Evolutionary conservation across 371 early-diverging fungal species (phyloP).

Genomic region (Sporodiniella umbellata): DNA sequence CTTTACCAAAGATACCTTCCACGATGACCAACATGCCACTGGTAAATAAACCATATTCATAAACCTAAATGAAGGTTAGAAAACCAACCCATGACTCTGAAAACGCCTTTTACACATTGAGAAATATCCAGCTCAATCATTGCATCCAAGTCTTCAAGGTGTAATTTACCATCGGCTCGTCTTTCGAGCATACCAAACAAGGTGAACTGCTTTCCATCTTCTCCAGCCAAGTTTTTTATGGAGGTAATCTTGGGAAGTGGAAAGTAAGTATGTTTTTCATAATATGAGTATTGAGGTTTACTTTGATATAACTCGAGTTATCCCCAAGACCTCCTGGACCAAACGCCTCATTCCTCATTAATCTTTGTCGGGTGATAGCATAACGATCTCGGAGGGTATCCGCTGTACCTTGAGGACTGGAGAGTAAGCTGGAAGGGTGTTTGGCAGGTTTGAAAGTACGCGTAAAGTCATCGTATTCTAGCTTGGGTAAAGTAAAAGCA

Average conservation of each 20-base stretch:
- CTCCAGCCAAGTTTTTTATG: slow-evolving; percentile 79
- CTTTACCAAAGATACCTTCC: slow-evolving; percentile 72
- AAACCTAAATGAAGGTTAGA: slow-evolving; percentile 25
- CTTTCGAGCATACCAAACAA: slow-evolving; percentile 89
- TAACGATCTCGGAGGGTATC: slow-evolving; percentile 72
- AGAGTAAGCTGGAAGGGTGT: slow-evolving; percentile 42
- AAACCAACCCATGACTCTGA: background rate
- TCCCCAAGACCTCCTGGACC: slow-evolving; percentile 41
- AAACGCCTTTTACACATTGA: slow-evolving; percentile 29
- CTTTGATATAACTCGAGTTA: slow-evolving; percentile 18
- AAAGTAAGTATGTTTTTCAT: too few species aligned
- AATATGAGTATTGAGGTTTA: too few species aligned
- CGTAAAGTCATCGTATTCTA: slow-evolving; percentile 61
- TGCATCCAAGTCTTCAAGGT: slow-evolving; percentile 83
- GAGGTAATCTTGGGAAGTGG: slow-evolving; percentile 67
- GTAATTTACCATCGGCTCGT: slow-evolving; percentile 75
- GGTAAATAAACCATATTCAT: slow-evolving; percentile 74
- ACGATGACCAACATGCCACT: slow-evolving; percentile 82
- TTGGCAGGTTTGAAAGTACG: slow-evolving; percentile 54
- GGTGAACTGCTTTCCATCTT: slow-evolving; percentile 65
- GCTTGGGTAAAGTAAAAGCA: slow-evolving; percentile 72
- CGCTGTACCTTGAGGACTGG: slow-evolving; percentile 62
- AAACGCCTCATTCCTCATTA: slow-evolving; percentile 81
- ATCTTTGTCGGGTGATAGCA: slow-evolving; percentile 72
- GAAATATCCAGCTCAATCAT: slow-evolving; percentile 68